Evolutionary conservation across 768 basidiomycete genomes (phyloP), one percentile per base, ranked within the genome.

Genomic region (Pholiota molesta): DNA sequence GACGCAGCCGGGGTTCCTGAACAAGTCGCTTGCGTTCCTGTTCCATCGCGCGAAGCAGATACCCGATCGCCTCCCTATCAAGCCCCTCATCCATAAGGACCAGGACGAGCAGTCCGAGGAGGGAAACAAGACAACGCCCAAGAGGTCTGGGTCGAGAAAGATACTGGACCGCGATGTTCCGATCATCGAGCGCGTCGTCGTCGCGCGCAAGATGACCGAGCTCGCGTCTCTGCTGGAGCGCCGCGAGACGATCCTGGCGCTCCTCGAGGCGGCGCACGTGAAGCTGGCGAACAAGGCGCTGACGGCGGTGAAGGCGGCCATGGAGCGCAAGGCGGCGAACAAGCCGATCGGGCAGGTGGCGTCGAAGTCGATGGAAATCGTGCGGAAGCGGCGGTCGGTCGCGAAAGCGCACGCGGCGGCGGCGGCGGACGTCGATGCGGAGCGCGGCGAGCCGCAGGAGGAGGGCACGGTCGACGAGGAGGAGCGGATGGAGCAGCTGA

Each of bases 141-240:
- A 60, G 23, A 60, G 66, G 29, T 62, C 68, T 10, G 57, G 52
- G 13, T 55, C 53, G 2, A 53, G 62, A 23, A 63, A 60, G 26
- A 61, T 53, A 10, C 45, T 58, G 31, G 56, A 55, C 23, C 53
- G 62, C 9, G 73, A 79, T 52, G 68, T 74, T 4, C 87, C 88
- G 3, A 66, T 75, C 21, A 87, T 94, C 17, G 88, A 93, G 61
- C 83, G 88, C 42, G 88, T 96, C 5, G 85, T 92, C 16, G 76
- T 96, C 42, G 90, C 88, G 5, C 83, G 93, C 35, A 91, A 92
- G 73, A 89, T 94, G 83, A 87, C 86, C 0, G 89, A 94, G 64
- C 74, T 97, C 29, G 88, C 89, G 3, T 89, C 89, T 19, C 74
- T 94, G 8, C 73, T 93, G 52, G 85, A 87, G 58, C 81, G 92